phyloP scores from a whole-genome alignment of 1,284 basidiomycete species.

The Trametes sp. region DNA sequence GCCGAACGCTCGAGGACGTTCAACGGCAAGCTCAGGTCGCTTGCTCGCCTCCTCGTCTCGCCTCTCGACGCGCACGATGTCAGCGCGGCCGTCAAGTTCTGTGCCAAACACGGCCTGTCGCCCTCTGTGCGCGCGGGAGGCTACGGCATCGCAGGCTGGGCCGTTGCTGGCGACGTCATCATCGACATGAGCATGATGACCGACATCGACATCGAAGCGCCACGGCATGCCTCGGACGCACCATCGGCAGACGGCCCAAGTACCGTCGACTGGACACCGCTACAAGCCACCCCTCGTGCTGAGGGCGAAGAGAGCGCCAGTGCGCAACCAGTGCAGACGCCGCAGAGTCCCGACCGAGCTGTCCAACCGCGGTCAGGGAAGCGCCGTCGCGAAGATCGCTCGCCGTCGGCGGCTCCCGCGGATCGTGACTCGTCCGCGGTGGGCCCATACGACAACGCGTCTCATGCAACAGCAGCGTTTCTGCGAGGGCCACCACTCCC shows the following conservation, averaged over 20 bases:
- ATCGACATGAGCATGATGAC: slow-evolving; percentile 77
- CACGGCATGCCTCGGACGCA: slow-evolving; percentile 43
- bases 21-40: slow-evolving; percentile 76
- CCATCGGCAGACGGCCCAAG: slow-evolving; percentile 28
- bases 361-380: slow-evolving; percentile 41
- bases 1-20: slow-evolving; percentile 69
- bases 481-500: slow-evolving; percentile 52
- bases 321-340: background rate
- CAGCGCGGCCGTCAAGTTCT: slow-evolving; percentile 75
- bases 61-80: slow-evolving; percentile 80
- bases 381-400: slow-evolving; percentile 63
- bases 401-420: slow-evolving; percentile 29
- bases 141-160: slow-evolving; percentile 89
- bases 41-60: slow-evolving; percentile 66
- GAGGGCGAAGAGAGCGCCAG: no score
- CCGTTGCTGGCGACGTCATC: slow-evolving; percentile 84
- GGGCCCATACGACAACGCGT: slow-evolving; percentile 61
- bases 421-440: slow-evolving; percentile 6
- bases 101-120: slow-evolving; percentile 69
- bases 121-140: slow-evolving; percentile 89
- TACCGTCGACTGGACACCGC: slow-evolving; percentile 57
- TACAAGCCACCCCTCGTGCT: slow-evolving; percentile 57
- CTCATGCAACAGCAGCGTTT: slow-evolving; percentile 60
- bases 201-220: slow-evolving; percentile 72
- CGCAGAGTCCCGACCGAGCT: background rate